phyloP scores from a whole-genome alignment of 2,329 filamentous ascomycete species.

The Pestalotiopsis sp. region DNA sequence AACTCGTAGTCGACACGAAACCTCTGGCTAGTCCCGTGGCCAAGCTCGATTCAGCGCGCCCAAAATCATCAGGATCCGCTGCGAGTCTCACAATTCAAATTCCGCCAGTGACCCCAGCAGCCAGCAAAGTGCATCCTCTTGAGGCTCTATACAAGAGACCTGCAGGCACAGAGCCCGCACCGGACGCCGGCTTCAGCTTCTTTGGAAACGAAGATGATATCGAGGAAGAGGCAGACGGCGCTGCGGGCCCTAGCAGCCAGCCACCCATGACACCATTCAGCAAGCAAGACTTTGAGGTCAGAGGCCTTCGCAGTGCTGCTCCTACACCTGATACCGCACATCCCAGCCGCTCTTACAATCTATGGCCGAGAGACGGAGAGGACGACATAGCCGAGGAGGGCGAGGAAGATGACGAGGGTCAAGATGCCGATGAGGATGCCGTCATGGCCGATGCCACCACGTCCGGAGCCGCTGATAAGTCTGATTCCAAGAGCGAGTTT shows the following conservation, averaged over 20 bases:
- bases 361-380: constrained; percentile 47
- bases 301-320: constrained; percentile 81
- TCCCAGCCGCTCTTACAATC: constrained; percentile 64
- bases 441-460: constrained; percentile 18
- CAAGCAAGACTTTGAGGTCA: constrained; percentile 74
- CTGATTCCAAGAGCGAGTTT: constrained; percentile 48
- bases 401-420: constrained; percentile 38
- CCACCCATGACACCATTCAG: constrained; percentile 82
- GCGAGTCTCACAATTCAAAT: constrained; percentile 59
- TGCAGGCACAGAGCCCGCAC: constrained; percentile 40
- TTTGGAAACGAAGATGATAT: constrained; percentile 62
- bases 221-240: constrained; percentile 32
- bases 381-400: constrained; percentile 44
- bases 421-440: constrained; percentile 18
- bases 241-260: constrained; percentile 28
- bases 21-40: constrained; percentile 17
- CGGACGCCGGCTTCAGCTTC: constrained; percentile 73
- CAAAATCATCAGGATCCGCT: constrained; percentile 53
- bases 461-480: constrained; percentile 1
- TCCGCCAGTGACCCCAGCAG: constrained; percentile 47
- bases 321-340: constrained; percentile 94
- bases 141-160: constrained; percentile 89
- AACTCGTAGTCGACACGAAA: constrained; percentile 23
- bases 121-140: constrained; percentile 72
- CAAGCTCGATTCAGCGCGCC: constrained; percentile 39